These are phyloP conservation scores for Dichotomocladium elegans DNA, from an alignment of 371 early-diverging fungal genomes.

Conservation along the genomic window DNA sequence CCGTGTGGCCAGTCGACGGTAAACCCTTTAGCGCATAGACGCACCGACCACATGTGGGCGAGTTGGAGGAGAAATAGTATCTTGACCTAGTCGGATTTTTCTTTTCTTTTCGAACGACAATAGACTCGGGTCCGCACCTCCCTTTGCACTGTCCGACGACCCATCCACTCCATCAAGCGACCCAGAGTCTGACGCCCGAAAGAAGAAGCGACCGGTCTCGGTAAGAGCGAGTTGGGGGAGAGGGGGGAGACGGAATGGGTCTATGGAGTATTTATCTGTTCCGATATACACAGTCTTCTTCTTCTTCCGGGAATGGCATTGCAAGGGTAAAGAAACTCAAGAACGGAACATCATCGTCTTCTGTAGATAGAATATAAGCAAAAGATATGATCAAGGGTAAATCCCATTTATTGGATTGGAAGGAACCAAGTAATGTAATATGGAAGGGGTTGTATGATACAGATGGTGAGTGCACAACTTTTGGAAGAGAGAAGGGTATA, in stretches of 20 bases:
- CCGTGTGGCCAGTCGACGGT: conserved; percentile 62
- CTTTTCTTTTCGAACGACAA: background rate
- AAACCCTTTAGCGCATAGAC: background rate
- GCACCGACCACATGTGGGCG: background rate
- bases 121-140: conserved; percentile 8
- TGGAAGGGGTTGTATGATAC: background rate
- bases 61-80: background rate
- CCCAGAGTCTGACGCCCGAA: conserved; percentile 4
- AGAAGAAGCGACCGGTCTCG: conserved; percentile 3
- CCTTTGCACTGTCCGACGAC: conserved; percentile 3
- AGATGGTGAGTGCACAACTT: too few relatives aligned
- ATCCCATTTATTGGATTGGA: background rate
- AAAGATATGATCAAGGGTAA: background rate
- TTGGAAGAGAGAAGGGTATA: too few relatives aligned
- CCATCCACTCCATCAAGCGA: background rate
- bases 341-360: background rate
- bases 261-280: too few relatives aligned
- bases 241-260: background rate
- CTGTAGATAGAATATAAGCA: too few relatives aligned
- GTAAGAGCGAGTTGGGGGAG: background rate
- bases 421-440: too few relatives aligned
- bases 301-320: conserved; percentile 1
- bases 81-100: too few relatives aligned
- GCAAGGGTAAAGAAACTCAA: conserved; percentile 8
- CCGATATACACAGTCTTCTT: background rate